Base-by-base conservation (phyloP, 1,284 basidiomycete genomes). In the Coriolopsis trogii region DNA sequence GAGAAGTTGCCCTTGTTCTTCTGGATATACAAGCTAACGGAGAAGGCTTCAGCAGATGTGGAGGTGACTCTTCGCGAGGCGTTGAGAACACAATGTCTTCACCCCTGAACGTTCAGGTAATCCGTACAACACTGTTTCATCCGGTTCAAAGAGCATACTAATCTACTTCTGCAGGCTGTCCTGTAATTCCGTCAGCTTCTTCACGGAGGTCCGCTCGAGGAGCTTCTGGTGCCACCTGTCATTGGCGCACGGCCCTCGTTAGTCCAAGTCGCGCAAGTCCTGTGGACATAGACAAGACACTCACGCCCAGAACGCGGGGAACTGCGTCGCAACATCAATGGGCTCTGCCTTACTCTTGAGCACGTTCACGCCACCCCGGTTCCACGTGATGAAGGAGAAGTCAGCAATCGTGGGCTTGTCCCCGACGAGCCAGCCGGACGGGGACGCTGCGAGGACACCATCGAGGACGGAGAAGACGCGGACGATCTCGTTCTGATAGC, bases 391-490 rank as follows among this genome's bases (percentile, higher is more conserved):
- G 53, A 61, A 63, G 7, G 62, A 56, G 10, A 63, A 42, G 49
- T 65, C 63, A 3, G 62, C 62, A 34, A 65, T 51, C 13, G 63
- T 63, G 25, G 45, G 51, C 54, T 63, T 63, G 29, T 52, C 61
- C 31, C 59, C 59, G 25, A 61, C 51, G 41, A 62, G 60, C 47
- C 49, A 62, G 29, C 49, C 49, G 13, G 28, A 39, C 26, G 47
- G 55, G n/a, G 53, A 52, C 51, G 60, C 58, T 30, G 62, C 53
- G 23, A 66, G 58, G n/a, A 65, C 63, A 38, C 51, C 51, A 33
- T 73, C 67, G 30, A 72, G 63, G 3, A 73, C 70, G 20, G 63
- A 55, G 41, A 64, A 52, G 2, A 73, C 67, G 24, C 71, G 68
- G 40, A 58, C 43, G 29, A 62, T 62, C 60, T 46, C 44, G 12